These are phyloP conservation scores for Rosa lucieae DNA, from an alignment of 306 rosid genomes.

Conservation along the genomic window DNA sequence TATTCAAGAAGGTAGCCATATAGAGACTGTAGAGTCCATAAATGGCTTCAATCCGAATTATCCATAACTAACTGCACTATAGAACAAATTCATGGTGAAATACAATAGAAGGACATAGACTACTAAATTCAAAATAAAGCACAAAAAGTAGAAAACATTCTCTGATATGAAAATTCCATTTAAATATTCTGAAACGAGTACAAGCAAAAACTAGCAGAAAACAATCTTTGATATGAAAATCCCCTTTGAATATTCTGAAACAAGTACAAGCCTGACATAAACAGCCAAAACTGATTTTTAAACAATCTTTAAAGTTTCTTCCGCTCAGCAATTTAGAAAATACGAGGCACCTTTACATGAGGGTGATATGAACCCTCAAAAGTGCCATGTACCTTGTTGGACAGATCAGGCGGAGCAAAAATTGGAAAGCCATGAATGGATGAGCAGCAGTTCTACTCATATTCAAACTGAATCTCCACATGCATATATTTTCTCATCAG, in stretches of 20 bases:
- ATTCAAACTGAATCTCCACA: constrained; percentile 56
- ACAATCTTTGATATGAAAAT: constrained; percentile 9
- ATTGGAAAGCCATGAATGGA: constrained; percentile 6
- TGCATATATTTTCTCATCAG: constrained; percentile 62
- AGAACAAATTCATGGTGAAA: constrained; percentile 5
- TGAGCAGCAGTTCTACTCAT: constrained; percentile 40
- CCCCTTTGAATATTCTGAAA: constrained; percentile 4
- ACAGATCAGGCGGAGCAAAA: constrained; percentile 1
- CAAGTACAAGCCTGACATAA: background rate
- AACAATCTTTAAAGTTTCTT: constrained; percentile 33
- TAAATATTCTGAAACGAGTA: constrained; percentile 1
- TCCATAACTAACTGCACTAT: background rate
- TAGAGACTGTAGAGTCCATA: background rate
- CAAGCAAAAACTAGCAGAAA: background rate
- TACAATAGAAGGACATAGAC: background rate
- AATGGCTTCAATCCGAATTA: background rate
- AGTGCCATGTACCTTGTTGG: constrained; percentile 21
- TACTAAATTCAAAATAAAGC: background rate
- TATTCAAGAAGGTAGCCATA: background rate
- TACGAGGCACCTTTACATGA: background rate
- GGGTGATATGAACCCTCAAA: constrained; percentile 4
- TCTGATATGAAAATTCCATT: background rate
- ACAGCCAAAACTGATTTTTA: background rate
- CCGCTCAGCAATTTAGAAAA: background rate
- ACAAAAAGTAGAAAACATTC: background rate